Conservation (phyloP, 163 green algal genomes). For the Scenedesmus sp. region DNA sequence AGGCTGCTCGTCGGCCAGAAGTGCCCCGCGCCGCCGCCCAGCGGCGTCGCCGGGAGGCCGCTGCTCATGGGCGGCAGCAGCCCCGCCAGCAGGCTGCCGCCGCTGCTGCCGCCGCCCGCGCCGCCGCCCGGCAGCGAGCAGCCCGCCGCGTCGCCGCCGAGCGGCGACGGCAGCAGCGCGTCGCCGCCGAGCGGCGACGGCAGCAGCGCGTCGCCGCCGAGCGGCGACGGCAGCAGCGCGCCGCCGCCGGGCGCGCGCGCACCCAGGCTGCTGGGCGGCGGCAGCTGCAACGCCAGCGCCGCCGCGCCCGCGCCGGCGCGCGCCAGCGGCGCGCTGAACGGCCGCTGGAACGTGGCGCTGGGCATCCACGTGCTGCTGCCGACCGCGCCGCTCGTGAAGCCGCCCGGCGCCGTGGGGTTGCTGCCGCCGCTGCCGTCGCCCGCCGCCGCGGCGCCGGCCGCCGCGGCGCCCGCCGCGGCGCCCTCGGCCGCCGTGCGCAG, state of each 20-base stretch:
- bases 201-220: neutral
- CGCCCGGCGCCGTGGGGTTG: constrained; percentile 2
- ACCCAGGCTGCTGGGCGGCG: neutral
- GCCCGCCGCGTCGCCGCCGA: neutral
- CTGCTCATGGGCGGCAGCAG: constrained; percentile 24
- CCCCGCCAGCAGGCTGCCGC: constrained; percentile 15
- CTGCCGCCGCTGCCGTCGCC: constrained; percentile 29
- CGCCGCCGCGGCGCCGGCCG: neutral
- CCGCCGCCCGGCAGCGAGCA: neutral
- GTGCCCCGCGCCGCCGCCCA: neutral
- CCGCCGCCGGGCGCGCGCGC: constrained; percentile 1
- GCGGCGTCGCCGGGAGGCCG: neutral
- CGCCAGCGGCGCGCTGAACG: too few relatives aligned
- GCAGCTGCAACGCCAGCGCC: neutral
- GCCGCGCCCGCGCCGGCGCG: too few relatives aligned
- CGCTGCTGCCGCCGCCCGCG: constrained; percentile 22
- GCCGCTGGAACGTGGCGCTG: neutral
- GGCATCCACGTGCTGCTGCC: constrained; percentile 37
- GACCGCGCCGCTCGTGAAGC: constrained; percentile 3
- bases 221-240: neutral
- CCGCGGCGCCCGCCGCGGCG: neutral
- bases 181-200: neutral
- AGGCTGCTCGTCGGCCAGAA: neutral
- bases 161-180: neutral
- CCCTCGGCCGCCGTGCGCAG: constrained; percentile 4